Base-by-base conservation (phyloP, 306 rosid genomes). In the Phaseolus lunatus region DNA sequence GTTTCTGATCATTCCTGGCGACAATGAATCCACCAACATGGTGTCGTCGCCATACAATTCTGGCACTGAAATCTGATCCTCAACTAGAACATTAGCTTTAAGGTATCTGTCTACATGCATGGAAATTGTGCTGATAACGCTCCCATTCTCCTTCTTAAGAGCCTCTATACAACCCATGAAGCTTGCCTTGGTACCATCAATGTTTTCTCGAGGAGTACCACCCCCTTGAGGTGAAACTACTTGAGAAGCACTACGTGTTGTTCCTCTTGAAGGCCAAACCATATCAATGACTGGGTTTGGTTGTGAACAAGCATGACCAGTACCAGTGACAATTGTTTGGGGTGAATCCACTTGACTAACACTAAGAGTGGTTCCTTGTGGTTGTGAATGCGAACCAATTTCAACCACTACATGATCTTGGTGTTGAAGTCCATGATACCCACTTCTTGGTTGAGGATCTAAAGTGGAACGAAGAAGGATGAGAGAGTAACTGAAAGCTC, bases 21-120 rank as follows among this genome's bases (percentile, higher is more conserved):
- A 92, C 2, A 93, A 86, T 61, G 87, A 85, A 9, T 93, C 92
- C n/a, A 92, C 79, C 50, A 92, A 27, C 70, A 90, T 58, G 64
- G 87, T 91, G 67, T 73, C 82, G 52, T 87, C 88, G 3, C 4
- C 2, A 0, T 62, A 22, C 19, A 31, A 2, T 19, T 33, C 9
- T 4, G 45, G 9, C 27, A n/a, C 48, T 8, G 48, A 35, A 35
- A 18, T 63, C 7, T 10, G 16, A 9, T 63, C 68, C 11, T 14
- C 57, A 2, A 1, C 3, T 10, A 8, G 24, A 48, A n/a, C 16
- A 16, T 1, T 27, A 1, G 43, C 61, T 15, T 9, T 23, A 43
- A 74, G 37, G 45, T 16, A 47, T 23, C 23, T 15, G 1, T 41
- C 9, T 23, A 67, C 16, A 7, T 67, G 33, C 7, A 7, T 35